phyloP scores from a whole-genome alignment of 2,329 filamentous ascomycete genomes.

The Colletotrichum sp. region DNA sequence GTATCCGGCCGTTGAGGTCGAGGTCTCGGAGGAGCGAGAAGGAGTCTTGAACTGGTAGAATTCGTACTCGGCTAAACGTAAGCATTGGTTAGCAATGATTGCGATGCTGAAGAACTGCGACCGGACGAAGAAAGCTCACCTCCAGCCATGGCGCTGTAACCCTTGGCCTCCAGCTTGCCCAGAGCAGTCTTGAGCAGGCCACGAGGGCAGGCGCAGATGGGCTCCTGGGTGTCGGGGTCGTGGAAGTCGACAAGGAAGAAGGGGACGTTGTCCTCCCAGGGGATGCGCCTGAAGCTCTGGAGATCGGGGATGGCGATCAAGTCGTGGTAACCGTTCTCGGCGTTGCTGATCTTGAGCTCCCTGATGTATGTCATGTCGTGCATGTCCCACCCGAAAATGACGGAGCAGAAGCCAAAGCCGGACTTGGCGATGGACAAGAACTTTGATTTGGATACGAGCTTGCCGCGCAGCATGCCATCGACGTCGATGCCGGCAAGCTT shows the following conservation, averaged over 20 bases:
- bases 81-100: background rate
- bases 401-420: conserved; percentile 93
- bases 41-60: conserved; percentile 91
- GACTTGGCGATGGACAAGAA: conserved; percentile 81
- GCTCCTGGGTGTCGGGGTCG: conserved; percentile 77
- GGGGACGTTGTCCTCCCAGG: conserved; percentile 87
- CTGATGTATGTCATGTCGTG: conserved; percentile 89
- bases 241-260: conserved; percentile 86
- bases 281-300: conserved; percentile 78
- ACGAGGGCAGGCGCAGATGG: conserved; percentile 79
- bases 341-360: conserved; percentile 87
- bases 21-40: conserved; percentile 51
- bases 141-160: conserved; percentile 88
- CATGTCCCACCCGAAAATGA: conserved; percentile 97
- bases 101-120: background rate
- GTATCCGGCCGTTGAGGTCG: conserved; percentile 75
- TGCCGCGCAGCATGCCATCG: conserved; percentile 86
- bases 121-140: conserved; percentile 57
- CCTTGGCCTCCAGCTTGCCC: conserved; percentile 69
- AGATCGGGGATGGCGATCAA: conserved; percentile 84
- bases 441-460: conserved; percentile 91
- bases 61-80: conserved; percentile 81
- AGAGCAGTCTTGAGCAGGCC: conserved; percentile 73
- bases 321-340: conserved; percentile 88
- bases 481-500: conserved; percentile 90